Evolutionary conservation across 2,329 filamentous ascomycete genomes (phyloP), one percentile per base, ranked within the genome.

Genomic region (Xylariales sp.): DNA sequence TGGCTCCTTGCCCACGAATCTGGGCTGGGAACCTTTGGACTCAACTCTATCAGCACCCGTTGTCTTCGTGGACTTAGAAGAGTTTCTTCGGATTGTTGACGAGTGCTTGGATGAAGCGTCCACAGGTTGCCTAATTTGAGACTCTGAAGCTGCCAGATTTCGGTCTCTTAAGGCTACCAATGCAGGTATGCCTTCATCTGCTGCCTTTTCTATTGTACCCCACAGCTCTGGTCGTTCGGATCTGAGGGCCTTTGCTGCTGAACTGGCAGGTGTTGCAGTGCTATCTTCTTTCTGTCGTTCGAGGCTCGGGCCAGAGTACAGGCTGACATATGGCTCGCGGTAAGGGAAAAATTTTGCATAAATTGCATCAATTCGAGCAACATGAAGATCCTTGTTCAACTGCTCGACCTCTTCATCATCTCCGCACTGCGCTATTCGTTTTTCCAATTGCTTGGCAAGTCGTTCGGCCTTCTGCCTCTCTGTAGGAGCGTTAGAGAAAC

Each of bases 271-370:
- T 49, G 56, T 41, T 57, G 67, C 23, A 29, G 63, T 62, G 13
- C 60, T 63, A 6, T 63, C 65, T 35, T 66, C 60, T 3, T 54
- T 52, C 14, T 11, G 48, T 43, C 40, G 54, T 28, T 48, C 43
- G 14, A 36, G 30, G 18, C 40, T 49, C 49, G 47, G 44, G n/a
- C 48, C 47, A 2, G 74, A 66, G 48, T 81, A 83, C 13, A 84
- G 56, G 49, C 77, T 79, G 46, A 85, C 70, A 60, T 93, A 93
- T 16, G 73, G 67, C 57, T 86, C 79, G 51, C 81, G 69, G 30
- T 85, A 75, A 2, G 87, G 87, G 45, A 78, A 85, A 59, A 82
- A 84, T 37, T 78, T 72, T 2, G 85, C 78, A 55, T 93, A 93
- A 50, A 86, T 81, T 45, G 85, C 67, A 54, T 91, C 86, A 11